Conservation (phyloP, 495 filamentous ascomycete species). For the Aspergillus sclerotioniger region DNA sequence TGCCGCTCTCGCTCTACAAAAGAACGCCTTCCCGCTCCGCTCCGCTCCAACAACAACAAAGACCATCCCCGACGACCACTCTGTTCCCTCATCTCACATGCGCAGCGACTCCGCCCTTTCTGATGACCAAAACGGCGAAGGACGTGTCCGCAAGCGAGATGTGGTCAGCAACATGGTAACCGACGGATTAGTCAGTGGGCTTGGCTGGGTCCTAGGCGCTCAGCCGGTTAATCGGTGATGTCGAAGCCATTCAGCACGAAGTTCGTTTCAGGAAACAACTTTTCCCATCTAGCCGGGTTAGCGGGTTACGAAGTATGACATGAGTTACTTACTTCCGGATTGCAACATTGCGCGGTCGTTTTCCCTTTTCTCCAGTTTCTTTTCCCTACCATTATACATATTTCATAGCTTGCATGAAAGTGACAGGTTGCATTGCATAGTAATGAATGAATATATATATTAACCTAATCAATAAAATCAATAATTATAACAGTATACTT, state of each 20-base stretch:
- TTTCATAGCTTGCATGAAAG: too few relatives aligned
- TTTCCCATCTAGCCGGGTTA: too few relatives aligned
- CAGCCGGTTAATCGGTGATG: slow-evolving; percentile 49
- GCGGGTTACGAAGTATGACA: too few relatives aligned
- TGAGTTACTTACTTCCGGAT: too few relatives aligned
- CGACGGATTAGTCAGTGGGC: slow-evolving; percentile 71
- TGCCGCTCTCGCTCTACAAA: slow-evolving; percentile 70
- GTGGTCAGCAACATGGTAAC: slow-evolving; percentile 73
- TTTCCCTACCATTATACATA: too few relatives aligned
- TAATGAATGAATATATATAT: too few relatives aligned
- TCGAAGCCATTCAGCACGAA: not conserved
- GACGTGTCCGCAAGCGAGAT: slow-evolving; percentile 71
- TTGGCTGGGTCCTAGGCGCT: slow-evolving; percentile 83
- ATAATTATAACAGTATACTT: too few relatives aligned
- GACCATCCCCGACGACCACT: not conserved
- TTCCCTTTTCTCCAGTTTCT: too few relatives aligned
- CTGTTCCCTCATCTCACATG: slow-evolving; percentile 3
- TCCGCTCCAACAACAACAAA: slow-evolving; percentile 1
- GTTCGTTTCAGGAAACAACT: too few relatives aligned
- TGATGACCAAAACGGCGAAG: slow-evolving; percentile 30
- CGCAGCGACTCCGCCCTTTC: slow-evolving; percentile 9
- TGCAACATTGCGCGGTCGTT: too few relatives aligned
- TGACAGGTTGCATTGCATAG: too few relatives aligned
- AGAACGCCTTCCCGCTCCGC: slow-evolving; percentile 58
- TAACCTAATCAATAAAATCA: too few relatives aligned